Evolutionary conservation across 306 rosid species (phyloP).

Genomic region (Rosa lucieae): DNA sequence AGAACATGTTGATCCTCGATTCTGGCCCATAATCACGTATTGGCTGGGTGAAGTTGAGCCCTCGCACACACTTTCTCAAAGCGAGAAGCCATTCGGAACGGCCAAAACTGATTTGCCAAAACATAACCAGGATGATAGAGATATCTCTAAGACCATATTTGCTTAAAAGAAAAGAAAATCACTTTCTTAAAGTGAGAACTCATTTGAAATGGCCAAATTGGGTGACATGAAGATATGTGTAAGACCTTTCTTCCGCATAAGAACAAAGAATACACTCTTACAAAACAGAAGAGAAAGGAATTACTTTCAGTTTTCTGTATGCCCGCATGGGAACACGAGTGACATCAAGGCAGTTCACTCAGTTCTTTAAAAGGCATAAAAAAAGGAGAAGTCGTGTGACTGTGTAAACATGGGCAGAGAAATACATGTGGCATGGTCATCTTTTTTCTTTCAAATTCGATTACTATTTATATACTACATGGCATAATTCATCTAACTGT

Average conservation of each 20-base stretch:
- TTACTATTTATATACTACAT: background rate
- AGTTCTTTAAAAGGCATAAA: slow-evolving; percentile 13
- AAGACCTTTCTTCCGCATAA: slow-evolving; percentile 12
- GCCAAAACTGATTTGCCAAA: background rate
- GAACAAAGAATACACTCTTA: background rate
- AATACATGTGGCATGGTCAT: background rate
- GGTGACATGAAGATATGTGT: background rate
- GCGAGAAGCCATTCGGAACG: slow-evolving; percentile 7
- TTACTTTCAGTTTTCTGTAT: background rate
- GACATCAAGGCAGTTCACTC: slow-evolving; percentile 9
- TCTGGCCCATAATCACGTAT: slow-evolving; percentile 3
- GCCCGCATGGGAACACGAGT: slow-evolving; percentile 6
- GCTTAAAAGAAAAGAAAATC: background rate
- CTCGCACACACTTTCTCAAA: background rate
- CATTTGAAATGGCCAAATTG: slow-evolving; percentile 3
- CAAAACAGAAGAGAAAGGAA: background rate
- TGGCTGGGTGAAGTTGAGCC: slow-evolving; percentile 15
- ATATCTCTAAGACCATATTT: background rate
- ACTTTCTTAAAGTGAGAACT: background rate
- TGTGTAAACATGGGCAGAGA: background rate
- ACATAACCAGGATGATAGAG: background rate
- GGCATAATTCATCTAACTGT: background rate
- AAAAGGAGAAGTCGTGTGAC: background rate
- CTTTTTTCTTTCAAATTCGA: background rate
- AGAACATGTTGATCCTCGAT: background rate